Conservation (phyloP, 148 eudicot species). For the Persicaria maculosa region DNA sequence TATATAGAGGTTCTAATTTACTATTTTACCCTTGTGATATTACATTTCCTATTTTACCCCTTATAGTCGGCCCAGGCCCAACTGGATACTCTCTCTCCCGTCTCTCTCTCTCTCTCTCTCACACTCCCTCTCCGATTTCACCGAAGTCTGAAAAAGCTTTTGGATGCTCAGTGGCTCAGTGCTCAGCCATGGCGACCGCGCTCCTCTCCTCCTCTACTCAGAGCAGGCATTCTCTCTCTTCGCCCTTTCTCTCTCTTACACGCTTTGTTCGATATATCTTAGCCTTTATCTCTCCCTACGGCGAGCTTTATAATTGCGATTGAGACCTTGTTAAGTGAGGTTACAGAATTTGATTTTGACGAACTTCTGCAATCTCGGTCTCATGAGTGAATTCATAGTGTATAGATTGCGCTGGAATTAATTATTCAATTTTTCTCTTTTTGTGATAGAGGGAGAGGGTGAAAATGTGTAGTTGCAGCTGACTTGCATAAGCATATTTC, state of each 20-base stretch:
- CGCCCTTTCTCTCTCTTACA: neutral
- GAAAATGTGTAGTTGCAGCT: no score
- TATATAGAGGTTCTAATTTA: neutral
- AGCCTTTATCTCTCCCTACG: neutral
- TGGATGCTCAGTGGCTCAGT: neutral
- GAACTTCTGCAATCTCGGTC: neutral
- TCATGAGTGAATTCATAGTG: neutral
- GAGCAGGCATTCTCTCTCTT: slow-evolving; percentile 7
- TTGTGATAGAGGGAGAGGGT: no score
- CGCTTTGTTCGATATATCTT: neutral
- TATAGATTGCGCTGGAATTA: neutral
- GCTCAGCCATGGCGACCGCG: slow-evolving; percentile 3
- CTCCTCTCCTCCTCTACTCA: slow-evolving; percentile 9
- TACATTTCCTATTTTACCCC: neutral
- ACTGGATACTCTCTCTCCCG: neutral
- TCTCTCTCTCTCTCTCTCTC: neutral
- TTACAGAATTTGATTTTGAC: neutral
- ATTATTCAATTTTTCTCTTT: neutral
- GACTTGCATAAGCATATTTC: neutral
- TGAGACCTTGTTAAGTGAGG: neutral
- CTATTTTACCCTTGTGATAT: neutral
- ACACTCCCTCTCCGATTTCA: neutral
- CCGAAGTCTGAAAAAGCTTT: neutral
- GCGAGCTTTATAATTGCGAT: neutral
- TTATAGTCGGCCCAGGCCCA: neutral